Conservation (phyloP, 2,329 filamentous ascomycete species). For the Hymenotorrendiella dingleyae region DNA sequence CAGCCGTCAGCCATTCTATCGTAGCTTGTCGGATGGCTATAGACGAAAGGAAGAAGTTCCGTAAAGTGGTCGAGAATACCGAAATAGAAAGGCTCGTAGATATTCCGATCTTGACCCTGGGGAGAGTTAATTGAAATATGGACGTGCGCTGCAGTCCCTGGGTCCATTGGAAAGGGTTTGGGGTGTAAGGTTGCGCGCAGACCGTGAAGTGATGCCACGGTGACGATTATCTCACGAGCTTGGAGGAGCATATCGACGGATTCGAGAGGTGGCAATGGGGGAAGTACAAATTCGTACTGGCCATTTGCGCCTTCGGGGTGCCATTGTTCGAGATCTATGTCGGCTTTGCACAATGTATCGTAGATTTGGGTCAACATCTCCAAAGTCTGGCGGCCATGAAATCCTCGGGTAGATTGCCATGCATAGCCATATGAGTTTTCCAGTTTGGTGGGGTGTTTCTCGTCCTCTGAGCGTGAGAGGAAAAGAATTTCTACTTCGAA, state of each 20-base stretch:
- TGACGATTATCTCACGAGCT: conserved; percentile 62
- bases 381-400: conserved; percentile 51
- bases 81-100: conserved; percentile 64
- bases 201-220: conserved; percentile 55
- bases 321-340: conserved; percentile 64
- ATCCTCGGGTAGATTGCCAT: conserved; percentile 61
- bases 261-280: conserved; percentile 53
- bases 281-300: conserved; percentile 73
- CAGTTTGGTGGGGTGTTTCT: conserved; percentile 30
- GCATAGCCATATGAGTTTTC: conserved; percentile 59
- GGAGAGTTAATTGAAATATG: conserved; percentile 58
- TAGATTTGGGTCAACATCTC: conserved; percentile 62
- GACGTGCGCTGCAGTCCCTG: conserved; percentile 62
- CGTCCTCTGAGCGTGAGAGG: conserved; percentile 37
- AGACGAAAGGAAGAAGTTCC: conserved; percentile 62
- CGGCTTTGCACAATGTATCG: conserved; percentile 50
- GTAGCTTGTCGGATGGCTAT: conserved; percentile 63
- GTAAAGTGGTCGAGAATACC: conserved; percentile 62
- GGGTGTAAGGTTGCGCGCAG: conserved; percentile 69
- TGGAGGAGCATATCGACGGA: conserved; percentile 69
- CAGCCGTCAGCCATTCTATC: conserved; percentile 59
- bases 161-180: conserved; percentile 52
- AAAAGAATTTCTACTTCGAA: conserved; percentile 82
- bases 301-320: conserved; percentile 69
- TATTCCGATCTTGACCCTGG: conserved; percentile 27